A percentile compares a stretch with the other conserved stretches of the same genome.
These are phyloP conservation scores for Phaeosphaeria sp. DNA, from an alignment of 2,329 filamentous ascomycete species.

Conservation along the genomic window DNA sequence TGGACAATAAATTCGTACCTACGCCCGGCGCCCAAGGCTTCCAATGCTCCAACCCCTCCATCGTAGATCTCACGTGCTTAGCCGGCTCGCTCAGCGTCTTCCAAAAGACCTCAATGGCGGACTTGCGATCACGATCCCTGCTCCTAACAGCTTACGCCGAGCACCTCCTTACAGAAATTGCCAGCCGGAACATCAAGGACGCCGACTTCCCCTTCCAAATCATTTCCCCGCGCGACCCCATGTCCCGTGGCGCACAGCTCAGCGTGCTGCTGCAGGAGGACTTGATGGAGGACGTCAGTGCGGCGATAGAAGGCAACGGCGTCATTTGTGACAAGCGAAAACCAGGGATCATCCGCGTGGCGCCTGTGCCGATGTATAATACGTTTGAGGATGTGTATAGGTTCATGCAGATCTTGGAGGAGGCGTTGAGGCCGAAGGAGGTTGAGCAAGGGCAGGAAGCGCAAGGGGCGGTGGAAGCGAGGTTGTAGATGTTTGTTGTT, in stretches of 20 bases:
- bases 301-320: conserved; percentile 69
- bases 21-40: conserved; percentile 80
- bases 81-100: conserved; percentile 77
- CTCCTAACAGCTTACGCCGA: conserved; percentile 72
- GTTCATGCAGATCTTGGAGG: conserved; percentile 55
- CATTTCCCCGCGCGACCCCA: conserved; percentile 73
- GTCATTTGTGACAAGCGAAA: conserved; percentile 83
- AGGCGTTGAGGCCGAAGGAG: conserved; percentile 41
- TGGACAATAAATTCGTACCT: conserved; percentile 82
- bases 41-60: conserved; percentile 83
- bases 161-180: conserved; percentile 33
- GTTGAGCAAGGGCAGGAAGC: conserved; percentile 7
- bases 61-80: conserved; percentile 79
- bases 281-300: conserved; percentile 71
- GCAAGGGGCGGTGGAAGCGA: conserved; percentile 12
- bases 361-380: conserved; percentile 85
- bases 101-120: conserved; percentile 71
- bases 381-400: conserved; percentile 72
- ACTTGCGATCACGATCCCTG: conserved; percentile 73
- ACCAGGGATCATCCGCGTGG: conserved; percentile 83
- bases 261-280: conserved; percentile 74
- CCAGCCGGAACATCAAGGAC: conserved; percentile 26
- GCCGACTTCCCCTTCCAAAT: conserved; percentile 50
- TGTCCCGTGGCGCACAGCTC: conserved; percentile 78
- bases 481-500: conserved; percentile 6